Conservation (phyloP, 495 filamentous ascomycete genomes). For the Penicillium daleae region DNA sequence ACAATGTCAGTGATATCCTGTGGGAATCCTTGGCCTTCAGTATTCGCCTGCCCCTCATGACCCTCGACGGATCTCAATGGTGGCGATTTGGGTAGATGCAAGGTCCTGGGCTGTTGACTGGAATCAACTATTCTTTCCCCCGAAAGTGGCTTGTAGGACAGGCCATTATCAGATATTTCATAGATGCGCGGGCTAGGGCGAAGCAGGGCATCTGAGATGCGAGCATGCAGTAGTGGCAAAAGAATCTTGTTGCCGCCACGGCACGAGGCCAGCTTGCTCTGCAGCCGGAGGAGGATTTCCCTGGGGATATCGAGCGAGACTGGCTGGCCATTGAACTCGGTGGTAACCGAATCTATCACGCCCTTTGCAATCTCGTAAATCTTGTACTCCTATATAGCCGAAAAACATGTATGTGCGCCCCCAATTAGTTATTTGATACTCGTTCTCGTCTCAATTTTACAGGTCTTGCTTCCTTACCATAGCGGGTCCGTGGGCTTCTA, state of each 20-base stretch:
- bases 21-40: background rate
- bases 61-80: background rate
- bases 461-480: background rate
- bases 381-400: background rate
- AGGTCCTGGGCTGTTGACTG: background rate
- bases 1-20: background rate
- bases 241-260: constrained; percentile 3
- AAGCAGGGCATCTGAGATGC: background rate
- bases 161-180: background rate
- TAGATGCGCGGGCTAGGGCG: background rate
- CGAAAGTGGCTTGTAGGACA: background rate
- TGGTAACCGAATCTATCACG: background rate
- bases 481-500: background rate
- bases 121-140: background rate
- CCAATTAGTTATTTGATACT: background rate
- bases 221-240: constrained; percentile 2
- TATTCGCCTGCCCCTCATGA: background rate
- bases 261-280: constrained; percentile 5
- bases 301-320: background rate
- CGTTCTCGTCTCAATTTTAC: background rate
- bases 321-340: constrained; percentile 1
- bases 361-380: constrained; percentile 5
- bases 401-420: background rate
- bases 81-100: background rate
- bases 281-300: background rate